Evolutionary conservation across 495 filamentous ascomycete genomes (phyloP).

Genomic region (Usnea hakonensis): DNA sequence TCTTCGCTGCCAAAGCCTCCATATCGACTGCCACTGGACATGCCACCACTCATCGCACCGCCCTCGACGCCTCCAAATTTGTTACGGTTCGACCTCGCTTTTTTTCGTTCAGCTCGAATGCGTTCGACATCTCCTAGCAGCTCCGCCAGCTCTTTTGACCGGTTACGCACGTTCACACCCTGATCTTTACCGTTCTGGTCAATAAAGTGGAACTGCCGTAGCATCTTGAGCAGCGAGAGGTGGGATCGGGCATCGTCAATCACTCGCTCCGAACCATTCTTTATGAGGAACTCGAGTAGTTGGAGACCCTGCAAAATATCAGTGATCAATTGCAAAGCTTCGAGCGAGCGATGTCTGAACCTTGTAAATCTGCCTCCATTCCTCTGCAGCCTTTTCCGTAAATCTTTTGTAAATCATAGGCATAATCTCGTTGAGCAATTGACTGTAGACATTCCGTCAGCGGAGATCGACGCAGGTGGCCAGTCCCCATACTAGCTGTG

Average conservation of each 20-base stretch:
- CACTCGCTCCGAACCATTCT: slow-evolving; percentile 95
- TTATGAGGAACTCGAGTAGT: slow-evolving; percentile 93
- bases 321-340: background rate
- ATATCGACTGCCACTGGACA: slow-evolving; percentile 55
- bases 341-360: slow-evolving; percentile 29
- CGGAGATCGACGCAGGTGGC: background rate
- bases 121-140: slow-evolving; percentile 87
- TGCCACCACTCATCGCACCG: slow-evolving; percentile 52
- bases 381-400: slow-evolving; percentile 94
- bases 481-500: slow-evolving; percentile 79
- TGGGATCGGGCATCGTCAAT: slow-evolving; percentile 96
- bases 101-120: slow-evolving; percentile 90
- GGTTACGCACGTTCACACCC: slow-evolving; percentile 93
- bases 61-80: slow-evolving; percentile 95
- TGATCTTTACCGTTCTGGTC: slow-evolving; percentile 97
- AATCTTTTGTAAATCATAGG: slow-evolving; percentile 99
- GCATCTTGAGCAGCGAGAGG: slow-evolving; percentile 91
- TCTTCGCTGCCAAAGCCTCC: slow-evolving; percentile 81
- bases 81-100: slow-evolving; percentile 77
- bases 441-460: slow-evolving; percentile 43
- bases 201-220: slow-evolving; percentile 97
- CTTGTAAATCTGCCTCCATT: slow-evolving; percentile 99
- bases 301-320: slow-evolving; percentile 47
- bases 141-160: slow-evolving; percentile 91
- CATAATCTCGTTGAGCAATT: slow-evolving; percentile 98